Evolutionary conservation across 106 monocot genomes (phyloP).

Genomic region (Hemerocallis citrina): DNA sequence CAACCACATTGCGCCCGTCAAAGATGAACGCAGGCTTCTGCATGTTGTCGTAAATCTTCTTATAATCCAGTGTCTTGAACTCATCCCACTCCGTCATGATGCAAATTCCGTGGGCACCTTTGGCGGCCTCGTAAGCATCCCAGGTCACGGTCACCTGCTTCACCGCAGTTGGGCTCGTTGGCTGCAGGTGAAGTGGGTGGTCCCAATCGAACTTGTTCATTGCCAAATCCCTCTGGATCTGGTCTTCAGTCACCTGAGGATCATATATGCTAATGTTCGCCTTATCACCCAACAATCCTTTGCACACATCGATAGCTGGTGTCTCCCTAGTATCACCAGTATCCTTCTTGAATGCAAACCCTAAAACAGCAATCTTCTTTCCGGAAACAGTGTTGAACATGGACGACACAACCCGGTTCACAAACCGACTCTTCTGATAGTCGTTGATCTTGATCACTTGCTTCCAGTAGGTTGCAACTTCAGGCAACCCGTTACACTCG

Average conservation of each 20-base stretch:
- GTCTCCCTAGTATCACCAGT: constrained; percentile 20
- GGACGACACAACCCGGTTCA: constrained; percentile 16
- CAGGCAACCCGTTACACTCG: constrained; percentile 15
- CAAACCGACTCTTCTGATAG: constrained; percentile 18
- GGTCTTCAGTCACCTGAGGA: constrained; percentile 44
- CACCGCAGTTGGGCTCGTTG: constrained; percentile 31
- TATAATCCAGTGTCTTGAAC: constrained; percentile 20
- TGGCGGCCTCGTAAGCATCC: constrained; percentile 25
- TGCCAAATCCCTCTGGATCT: constrained; percentile 53
- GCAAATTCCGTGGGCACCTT: constrained; percentile 17
- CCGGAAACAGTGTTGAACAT: constrained; percentile 22
- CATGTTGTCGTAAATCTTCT: constrained; percentile 20
- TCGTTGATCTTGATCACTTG: constrained; percentile 23
- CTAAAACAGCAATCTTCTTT: constrained; percentile 17
- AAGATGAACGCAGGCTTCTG: constrained; percentile 26
- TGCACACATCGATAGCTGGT: constrained; percentile 17
- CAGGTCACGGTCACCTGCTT: constrained; percentile 17
- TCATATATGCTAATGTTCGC: constrained; percentile 39
- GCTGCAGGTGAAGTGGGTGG: constrained; percentile 51
- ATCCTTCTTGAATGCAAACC: constrained; percentile 23
- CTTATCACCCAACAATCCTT: constrained; percentile 26
- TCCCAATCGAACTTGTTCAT: constrained; percentile 64
- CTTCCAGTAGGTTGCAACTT: constrained; percentile 15
- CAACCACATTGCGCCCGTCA: constrained; percentile 24
- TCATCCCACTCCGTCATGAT: constrained; percentile 27